These are phyloP conservation scores for Hirsutella thompsonii DNA, from an alignment of 2,329 filamentous ascomycete genomes.

Conservation along the genomic window DNA sequence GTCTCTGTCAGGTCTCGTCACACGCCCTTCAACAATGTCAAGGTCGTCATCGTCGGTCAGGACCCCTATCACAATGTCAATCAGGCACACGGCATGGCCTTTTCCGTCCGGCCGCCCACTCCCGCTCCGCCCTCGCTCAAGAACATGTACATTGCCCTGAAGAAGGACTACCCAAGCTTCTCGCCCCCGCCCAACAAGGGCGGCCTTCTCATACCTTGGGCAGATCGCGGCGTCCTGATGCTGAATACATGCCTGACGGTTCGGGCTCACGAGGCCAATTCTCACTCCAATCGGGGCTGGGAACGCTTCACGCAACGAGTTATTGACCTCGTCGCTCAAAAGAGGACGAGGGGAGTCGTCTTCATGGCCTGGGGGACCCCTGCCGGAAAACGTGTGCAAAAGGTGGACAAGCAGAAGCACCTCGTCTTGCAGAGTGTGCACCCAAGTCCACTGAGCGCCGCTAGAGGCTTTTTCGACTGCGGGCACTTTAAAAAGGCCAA, in stretches of 20 bases:
- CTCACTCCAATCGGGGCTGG: constrained; percentile 79
- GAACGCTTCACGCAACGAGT: constrained; percentile 85
- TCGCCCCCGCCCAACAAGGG: constrained; percentile 59
- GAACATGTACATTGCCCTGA: constrained; percentile 86
- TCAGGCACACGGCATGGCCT: constrained; percentile 92
- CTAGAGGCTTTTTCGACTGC: constrained; percentile 70
- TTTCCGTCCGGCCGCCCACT: constrained; percentile 85
- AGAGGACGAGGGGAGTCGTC: constrained; percentile 70
- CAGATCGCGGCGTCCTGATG: constrained; percentile 81
- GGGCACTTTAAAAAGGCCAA: constrained; percentile 74
- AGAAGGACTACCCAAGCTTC: constrained; percentile 80
- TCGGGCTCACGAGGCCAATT: constrained; percentile 75
- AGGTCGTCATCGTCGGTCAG: constrained; percentile 87
- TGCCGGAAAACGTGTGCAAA: constrained; percentile 65
- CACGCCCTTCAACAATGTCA: constrained; percentile 78
- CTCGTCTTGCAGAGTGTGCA: constrained; percentile 78
- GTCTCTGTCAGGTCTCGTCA: constrained; percentile 63
- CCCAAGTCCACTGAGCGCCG: constrained; percentile 83
- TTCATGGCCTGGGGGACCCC: constrained; percentile 91
- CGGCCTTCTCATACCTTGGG: constrained; percentile 85
- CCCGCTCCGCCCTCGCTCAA: constrained; percentile 76
- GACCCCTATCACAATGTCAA: constrained; percentile 95
- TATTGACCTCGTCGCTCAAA: constrained; percentile 73
- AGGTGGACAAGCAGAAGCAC: constrained; percentile 62
- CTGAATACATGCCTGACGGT: constrained; percentile 94